phyloP scores from a whole-genome alignment of 2,329 filamentous ascomycete species.

The Monosporascus cannonballus region DNA sequence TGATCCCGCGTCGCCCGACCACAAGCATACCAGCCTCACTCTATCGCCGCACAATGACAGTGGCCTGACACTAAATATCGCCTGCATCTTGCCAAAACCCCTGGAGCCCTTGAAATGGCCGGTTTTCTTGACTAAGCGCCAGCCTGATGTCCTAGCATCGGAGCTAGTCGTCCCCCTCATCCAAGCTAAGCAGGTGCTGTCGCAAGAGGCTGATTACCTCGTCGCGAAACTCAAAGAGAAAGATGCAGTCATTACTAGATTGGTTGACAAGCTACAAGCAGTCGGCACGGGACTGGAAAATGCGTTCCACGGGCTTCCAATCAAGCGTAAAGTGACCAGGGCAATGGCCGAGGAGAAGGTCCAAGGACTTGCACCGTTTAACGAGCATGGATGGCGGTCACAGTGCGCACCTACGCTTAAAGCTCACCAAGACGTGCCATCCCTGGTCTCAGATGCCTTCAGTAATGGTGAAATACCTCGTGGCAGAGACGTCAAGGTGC shows the following conservation, averaged over 20 bases:
- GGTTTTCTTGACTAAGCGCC: conserved; percentile 46
- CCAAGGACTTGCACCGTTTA: conserved; percentile 46
- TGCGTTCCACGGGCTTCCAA: conserved; percentile 45
- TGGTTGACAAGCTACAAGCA: conserved; percentile 49
- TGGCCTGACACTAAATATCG: conserved; percentile 48
- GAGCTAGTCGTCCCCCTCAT: conserved; percentile 48
- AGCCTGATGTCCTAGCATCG: conserved; percentile 36
- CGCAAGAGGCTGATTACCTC: conserved; percentile 37
- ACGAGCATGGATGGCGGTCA: conserved; percentile 32
- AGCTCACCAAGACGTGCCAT: conserved; percentile 23
- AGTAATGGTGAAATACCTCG: conserved; percentile 27
- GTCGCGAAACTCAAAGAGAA: conserved; percentile 40
- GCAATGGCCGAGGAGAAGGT: conserved; percentile 40
- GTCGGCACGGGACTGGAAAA: conserved; percentile 46
- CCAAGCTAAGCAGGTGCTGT: conserved; percentile 36
- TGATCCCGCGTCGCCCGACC: conserved; percentile 38
- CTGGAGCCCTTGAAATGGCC: conserved; percentile 61
- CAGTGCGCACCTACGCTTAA: conserved; percentile 18
- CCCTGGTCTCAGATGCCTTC: conserved; percentile 38
- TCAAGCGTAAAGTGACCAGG: conserved; percentile 41
- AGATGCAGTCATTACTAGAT: conserved; percentile 42
- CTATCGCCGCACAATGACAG: conserved; percentile 34
- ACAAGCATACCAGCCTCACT: conserved; percentile 38
- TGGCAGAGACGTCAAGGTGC: conserved; percentile 24
- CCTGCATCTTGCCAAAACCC: conserved; percentile 54